phyloP scores from a whole-genome alignment of 805 yeast species.

The Candida nanaspora region DNA sequence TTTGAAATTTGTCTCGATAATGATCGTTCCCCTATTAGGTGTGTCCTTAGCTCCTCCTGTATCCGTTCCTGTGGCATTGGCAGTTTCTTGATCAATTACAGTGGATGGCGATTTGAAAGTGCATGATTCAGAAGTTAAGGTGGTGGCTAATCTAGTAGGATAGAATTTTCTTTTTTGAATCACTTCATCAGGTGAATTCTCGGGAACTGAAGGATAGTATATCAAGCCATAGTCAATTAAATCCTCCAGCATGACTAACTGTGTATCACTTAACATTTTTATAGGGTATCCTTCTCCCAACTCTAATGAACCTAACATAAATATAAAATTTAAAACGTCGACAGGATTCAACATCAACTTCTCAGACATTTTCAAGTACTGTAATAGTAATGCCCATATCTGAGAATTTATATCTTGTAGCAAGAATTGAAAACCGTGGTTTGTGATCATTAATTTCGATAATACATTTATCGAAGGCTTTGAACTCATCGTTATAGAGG shows the following conservation, averaged over 20 bases:
- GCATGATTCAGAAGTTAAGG: constrained; percentile 77
- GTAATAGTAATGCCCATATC: constrained; percentile 85
- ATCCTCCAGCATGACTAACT: constrained; percentile 79
- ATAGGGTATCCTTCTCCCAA: constrained; percentile 81
- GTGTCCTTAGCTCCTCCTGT: constrained; percentile 15
- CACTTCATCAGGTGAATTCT: constrained; percentile 32
- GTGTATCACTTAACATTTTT: constrained; percentile 68
- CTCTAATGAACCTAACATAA: constrained; percentile 88
- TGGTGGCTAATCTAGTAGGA: constrained; percentile 87
- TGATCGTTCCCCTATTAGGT: constrained; percentile 53
- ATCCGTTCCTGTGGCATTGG: too few species aligned
- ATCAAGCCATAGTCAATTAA: constrained; percentile 87
- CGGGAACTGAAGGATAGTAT: constrained; percentile 30
- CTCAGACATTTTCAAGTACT: constrained; percentile 80
- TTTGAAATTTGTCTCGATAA: constrained; percentile 90
- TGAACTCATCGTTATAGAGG: constrained; percentile 2
- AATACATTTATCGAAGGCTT: constrained; percentile 13
- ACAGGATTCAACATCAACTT: constrained; percentile 89
- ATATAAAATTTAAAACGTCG: constrained; percentile 88
- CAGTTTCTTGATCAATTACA: constrained; percentile 63
- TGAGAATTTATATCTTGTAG: constrained; percentile 91
- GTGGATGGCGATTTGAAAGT: constrained; percentile 66
- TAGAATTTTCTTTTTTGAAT: constrained; percentile 47
- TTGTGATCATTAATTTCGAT: constrained; percentile 60
- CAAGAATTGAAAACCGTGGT: constrained; percentile 88